Conservation (phyloP, 2,329 filamentous ascomycete species). For the Ophiocordyceps camponoti-floridani region DNA sequence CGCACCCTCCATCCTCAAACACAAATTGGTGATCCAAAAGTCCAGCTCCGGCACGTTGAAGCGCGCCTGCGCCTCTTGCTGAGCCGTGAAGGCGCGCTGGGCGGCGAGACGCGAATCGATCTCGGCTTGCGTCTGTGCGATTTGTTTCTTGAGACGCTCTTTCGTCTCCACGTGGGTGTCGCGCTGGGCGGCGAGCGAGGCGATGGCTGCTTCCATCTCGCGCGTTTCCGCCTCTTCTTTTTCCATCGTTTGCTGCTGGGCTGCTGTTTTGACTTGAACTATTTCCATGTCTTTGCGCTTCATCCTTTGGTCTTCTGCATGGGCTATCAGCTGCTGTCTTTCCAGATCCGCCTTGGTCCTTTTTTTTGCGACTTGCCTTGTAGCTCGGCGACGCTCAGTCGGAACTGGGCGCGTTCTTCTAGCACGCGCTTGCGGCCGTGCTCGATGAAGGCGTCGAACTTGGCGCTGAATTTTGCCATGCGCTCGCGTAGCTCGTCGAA, state of each 20-base stretch:
- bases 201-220: constrained; percentile 52
- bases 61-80: constrained; percentile 66
- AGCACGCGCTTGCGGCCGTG: constrained; percentile 75
- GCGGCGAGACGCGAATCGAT: constrained; percentile 55
- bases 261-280: constrained; percentile 49
- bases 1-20: constrained; percentile 75
- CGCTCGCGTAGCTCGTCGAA: constrained; percentile 90
- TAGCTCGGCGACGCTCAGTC: constrained; percentile 73
- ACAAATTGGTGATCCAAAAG: constrained; percentile 89
- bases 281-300: constrained; percentile 79
- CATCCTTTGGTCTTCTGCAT: constrained; percentile 74
- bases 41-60: constrained; percentile 87
- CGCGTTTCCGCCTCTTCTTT: constrained; percentile 62
- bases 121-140: constrained; percentile 48
- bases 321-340: not conserved
- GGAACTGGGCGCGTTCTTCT: constrained; percentile 87
- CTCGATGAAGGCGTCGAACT: constrained; percentile 90
- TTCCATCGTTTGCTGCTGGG: constrained; percentile 54
- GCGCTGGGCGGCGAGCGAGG: constrained; percentile 38
- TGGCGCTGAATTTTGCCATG: constrained; percentile 81
- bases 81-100: constrained; percentile 52
- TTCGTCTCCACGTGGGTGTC: constrained; percentile 39
- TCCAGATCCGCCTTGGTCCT: too few species aligned
- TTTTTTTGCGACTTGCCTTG: constrained; percentile 44
- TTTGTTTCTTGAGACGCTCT: constrained; percentile 40